phyloP scores from a whole-genome alignment of 2,329 filamentous ascomycete genomes.

The Scedosporium boydii region DNA sequence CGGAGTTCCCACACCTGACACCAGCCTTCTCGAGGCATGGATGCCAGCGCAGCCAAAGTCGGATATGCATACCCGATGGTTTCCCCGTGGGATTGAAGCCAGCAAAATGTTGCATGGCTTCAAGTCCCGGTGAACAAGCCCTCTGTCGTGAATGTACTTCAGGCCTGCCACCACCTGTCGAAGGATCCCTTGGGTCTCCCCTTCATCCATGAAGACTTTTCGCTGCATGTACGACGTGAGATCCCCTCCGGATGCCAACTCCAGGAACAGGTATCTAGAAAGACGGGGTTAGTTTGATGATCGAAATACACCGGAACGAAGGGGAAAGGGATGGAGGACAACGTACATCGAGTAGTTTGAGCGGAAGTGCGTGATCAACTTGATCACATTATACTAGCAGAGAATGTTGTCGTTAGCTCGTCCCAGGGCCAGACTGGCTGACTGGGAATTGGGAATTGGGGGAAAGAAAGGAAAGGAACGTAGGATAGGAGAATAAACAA shows the following conservation, averaged over 20 bases:
- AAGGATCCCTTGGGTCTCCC: slow-evolving; percentile 26
- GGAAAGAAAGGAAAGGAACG: not conserved
- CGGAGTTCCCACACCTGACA: slow-evolving; percentile 33
- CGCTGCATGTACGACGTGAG: slow-evolving; percentile 35
- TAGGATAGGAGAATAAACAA: not conserved
- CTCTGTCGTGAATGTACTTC: slow-evolving; percentile 37
- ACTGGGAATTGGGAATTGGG: not conserved
- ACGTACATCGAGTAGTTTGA: not conserved
- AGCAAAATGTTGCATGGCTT: slow-evolving; percentile 46
- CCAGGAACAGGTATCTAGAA: slow-evolving; percentile 45
- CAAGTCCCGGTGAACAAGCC: slow-evolving; percentile 42
- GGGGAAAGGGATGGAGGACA: slow-evolving; percentile 28
- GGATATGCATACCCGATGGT: slow-evolving; percentile 37
- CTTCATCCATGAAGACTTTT: slow-evolving; percentile 30
- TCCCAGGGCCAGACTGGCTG: not conserved
- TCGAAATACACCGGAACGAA: slow-evolving; percentile 44
- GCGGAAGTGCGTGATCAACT: not conserved
- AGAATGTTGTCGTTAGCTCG: not conserved
- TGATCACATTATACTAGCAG: slow-evolving; percentile 5
- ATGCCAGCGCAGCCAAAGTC: slow-evolving; percentile 43
- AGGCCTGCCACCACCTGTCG: slow-evolving; percentile 37
- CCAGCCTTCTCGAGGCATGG: slow-evolving; percentile 30
- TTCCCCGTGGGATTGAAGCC: slow-evolving; percentile 31
- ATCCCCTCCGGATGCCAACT: slow-evolving; percentile 46
- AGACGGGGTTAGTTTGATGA: slow-evolving; percentile 32